Base-by-base conservation (phyloP, 768 basidiomycete genomes). In the Mycena floridula region DNA sequence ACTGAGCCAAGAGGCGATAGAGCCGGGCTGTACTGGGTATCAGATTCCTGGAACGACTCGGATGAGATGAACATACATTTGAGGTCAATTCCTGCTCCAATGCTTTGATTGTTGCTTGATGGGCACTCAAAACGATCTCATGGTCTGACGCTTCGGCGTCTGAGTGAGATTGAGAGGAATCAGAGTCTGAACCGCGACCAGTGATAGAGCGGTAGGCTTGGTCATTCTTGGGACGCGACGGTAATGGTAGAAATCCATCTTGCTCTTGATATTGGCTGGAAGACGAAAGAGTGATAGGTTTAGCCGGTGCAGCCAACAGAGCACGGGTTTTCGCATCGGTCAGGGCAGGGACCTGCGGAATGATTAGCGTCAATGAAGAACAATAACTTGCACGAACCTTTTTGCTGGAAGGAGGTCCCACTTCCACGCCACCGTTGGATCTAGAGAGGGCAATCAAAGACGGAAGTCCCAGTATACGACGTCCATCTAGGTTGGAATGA, bases 231-330 rank as follows among this genome's bases (percentile, higher is more conserved):
- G 59, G 57, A 13, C 63, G 62, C 13, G 79, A 70, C 15, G 77
- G 67, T 7, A 89, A 63, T 30, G 69, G 76, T 23, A 89, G 64
- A 54, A 85, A 81, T 7, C 84, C 85, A 48, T 85, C 75, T n/a
- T 71, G 56, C 59, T 87, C 85, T 45, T 76, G 64, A 54, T 81
- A 77, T 54, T 71, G 79, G 52, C 67, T 62, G 40, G 54, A 55
- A 45, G 66, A 57, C 36, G 61, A 47, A 28, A 70, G 56, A 16
- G 69, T 44, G n/a, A 85, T 57, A 43, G 70, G 71, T 42, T 74
- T 72, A 4, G 80, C 76, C 38, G 76, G 64, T 20, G 70, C 64
- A 3, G 72, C 63, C 5, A 89, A 68, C 18, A 86, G 61, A 27
- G 72, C 67, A 35, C 74, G 72, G 20, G 82, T 63, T 24, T 60